Conservation (phyloP, 1,284 basidiomycete genomes). For the Leccinum cinnamomeum region DNA sequence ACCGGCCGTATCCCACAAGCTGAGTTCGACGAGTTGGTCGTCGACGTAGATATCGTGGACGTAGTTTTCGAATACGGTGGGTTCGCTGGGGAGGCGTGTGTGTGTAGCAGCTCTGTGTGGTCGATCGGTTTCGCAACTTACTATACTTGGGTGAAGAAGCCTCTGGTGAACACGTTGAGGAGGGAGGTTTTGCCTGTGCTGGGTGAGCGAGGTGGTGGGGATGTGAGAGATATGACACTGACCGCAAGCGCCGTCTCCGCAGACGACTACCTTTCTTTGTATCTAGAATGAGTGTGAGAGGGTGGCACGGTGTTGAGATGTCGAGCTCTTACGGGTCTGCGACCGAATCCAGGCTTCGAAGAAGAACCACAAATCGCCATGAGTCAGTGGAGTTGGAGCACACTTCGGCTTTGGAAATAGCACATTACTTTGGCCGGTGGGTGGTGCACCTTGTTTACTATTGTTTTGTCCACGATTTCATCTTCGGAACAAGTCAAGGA, state of each 20-base stretch:
- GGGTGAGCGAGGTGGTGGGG: slow-evolving; percentile 20
- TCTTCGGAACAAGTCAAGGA: not conserved
- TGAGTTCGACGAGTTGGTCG: slow-evolving; percentile 83
- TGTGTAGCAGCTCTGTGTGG: not conserved
- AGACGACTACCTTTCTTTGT: slow-evolving; percentile 75
- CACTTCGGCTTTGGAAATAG: not conserved
- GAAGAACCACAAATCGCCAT: slow-evolving; percentile 58
- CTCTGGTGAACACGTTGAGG: slow-evolving; percentile 81
- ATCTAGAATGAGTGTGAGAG: slow-evolving; percentile 38
- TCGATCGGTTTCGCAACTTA: slow-evolving; percentile 41
- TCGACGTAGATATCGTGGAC: slow-evolving; percentile 85
- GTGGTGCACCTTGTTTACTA: slow-evolving; percentile 19
- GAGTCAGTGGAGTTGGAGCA: slow-evolving; percentile 12
- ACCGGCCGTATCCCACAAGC: slow-evolving; percentile 97
- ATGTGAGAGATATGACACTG: slow-evolving; percentile 22
- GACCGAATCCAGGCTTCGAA: slow-evolving; percentile 50
- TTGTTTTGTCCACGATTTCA: slow-evolving; percentile 20
- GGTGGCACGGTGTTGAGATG: slow-evolving; percentile 3
- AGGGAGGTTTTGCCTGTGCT: slow-evolving; percentile 73
- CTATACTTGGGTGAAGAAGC: slow-evolving; percentile 89
- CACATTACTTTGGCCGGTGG: slow-evolving; percentile 1
- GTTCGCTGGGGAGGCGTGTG: slow-evolving; percentile 58
- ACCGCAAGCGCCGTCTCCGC: slow-evolving; percentile 94
- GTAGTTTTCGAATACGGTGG: slow-evolving; percentile 92
- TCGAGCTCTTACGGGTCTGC: slow-evolving; percentile 44